Evolutionary conservation across 495 filamentous ascomycete species (phyloP).

Genomic region (Hypomontagnella submonticulosa): DNA sequence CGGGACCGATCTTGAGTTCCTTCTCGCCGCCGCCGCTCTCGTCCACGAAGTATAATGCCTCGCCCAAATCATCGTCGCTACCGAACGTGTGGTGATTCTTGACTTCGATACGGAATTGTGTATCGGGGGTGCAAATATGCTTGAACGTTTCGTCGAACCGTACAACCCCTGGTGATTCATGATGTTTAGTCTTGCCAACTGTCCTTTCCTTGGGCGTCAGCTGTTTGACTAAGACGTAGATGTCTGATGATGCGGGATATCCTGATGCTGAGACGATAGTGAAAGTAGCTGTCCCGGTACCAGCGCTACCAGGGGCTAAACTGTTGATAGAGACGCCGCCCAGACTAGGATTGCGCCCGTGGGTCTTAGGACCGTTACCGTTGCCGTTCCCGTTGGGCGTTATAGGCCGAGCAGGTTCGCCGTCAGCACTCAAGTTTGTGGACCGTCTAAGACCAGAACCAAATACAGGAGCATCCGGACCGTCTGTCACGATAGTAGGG

Average conservation of each 20-base stretch:
- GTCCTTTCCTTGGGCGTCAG: slow-evolving; percentile 74
- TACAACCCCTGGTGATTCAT: slow-evolving; percentile 70
- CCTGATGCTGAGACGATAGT: slow-evolving; percentile 81
- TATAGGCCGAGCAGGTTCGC: slow-evolving; percentile 47
- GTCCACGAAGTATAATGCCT: slow-evolving; percentile 87
- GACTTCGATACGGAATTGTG: slow-evolving; percentile 85
- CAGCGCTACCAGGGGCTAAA: slow-evolving; percentile 64
- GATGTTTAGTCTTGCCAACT: slow-evolving; percentile 86
- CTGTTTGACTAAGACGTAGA: slow-evolving; percentile 80
- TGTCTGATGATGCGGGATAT: slow-evolving; percentile 79
- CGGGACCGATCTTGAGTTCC: slow-evolving; percentile 73
- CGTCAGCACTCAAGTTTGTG: slow-evolving; percentile 44
- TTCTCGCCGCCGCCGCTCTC: slow-evolving; percentile 85
- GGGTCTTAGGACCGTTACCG: slow-evolving; percentile 54
- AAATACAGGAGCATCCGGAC: slow-evolving; percentile 48
- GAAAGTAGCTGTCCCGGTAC: slow-evolving; percentile 81
- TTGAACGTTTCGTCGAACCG: slow-evolving; percentile 84
- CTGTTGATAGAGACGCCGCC: slow-evolving; percentile 69
- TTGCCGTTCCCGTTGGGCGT: slow-evolving; percentile 52
- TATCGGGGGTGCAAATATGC: slow-evolving; percentile 80
- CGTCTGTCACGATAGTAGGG: slow-evolving; percentile 58
- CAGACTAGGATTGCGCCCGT: slow-evolving; percentile 75
- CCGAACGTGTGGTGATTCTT: slow-evolving; percentile 86
- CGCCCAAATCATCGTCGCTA: slow-evolving; percentile 82
- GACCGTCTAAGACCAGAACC: slow-evolving; percentile 51